These are phyloP conservation scores for Chrysochromulina tobinii DNA, from an alignment of 78 protist genomes.

Conservation along the genomic window DNA sequence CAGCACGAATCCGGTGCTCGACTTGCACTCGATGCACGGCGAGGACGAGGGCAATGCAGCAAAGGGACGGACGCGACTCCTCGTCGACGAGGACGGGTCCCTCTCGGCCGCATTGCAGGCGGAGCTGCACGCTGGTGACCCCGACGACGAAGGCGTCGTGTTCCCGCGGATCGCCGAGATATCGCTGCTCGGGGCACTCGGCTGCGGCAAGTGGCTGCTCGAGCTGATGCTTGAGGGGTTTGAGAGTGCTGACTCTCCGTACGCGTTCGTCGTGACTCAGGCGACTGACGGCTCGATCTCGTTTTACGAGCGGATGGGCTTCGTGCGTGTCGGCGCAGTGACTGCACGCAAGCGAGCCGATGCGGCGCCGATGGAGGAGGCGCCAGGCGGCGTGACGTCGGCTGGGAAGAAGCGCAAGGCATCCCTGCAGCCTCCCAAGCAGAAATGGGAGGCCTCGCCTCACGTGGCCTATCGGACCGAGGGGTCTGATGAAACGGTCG, in stretches of 20 bases:
- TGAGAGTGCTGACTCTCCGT: neutral
- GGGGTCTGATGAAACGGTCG: neutral
- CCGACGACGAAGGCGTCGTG: conserved; percentile 23
- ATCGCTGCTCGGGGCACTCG: conserved; percentile 44
- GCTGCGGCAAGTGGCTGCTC: conserved; percentile 33
- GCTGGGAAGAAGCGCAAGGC: conserved; percentile 6
- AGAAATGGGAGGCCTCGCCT: neutral
- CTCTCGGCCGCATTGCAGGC: conserved; percentile 2
- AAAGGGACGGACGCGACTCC: too few relatives aligned
- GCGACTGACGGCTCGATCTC: conserved; percentile 35
- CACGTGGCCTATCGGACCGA: neutral
- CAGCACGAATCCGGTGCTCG: neutral
- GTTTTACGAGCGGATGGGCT: conserved; percentile 42
- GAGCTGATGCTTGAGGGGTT: neutral
- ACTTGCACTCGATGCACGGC: neutral
- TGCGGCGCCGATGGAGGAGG: neutral
- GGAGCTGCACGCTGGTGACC: conserved; percentile 36
- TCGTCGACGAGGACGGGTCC: too few relatives aligned
- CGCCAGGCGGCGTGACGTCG: neutral
- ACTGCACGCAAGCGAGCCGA: neutral
- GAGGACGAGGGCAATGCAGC: neutral
- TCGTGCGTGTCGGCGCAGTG: conserved; percentile 26
- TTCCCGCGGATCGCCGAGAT: conserved; percentile 36
- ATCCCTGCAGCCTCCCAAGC: neutral
- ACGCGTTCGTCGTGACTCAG: neutral